These are phyloP conservation scores for Fusarium coicis DNA, from an alignment of 2,329 filamentous ascomycete species.

Conservation along the genomic window DNA sequence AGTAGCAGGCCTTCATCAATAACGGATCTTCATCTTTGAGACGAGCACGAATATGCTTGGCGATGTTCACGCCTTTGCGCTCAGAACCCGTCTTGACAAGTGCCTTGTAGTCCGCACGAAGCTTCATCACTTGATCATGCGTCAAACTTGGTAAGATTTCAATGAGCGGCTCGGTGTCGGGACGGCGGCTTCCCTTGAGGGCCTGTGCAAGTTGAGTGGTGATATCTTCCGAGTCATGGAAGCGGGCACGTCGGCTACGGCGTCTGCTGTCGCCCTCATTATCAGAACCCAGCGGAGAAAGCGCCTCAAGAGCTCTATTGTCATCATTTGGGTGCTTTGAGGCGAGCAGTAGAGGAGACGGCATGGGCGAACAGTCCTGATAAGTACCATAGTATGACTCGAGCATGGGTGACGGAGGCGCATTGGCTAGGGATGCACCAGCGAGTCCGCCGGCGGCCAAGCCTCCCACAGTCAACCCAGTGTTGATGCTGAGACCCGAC, in stretches of 20 bases:
- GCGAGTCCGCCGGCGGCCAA: slow-evolving; percentile 42
- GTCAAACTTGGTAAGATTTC: slow-evolving; percentile 86
- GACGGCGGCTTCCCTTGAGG: slow-evolving; percentile 72
- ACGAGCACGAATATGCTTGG: slow-evolving; percentile 82
- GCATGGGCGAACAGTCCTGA: slow-evolving; percentile 94
- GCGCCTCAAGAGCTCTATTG: slow-evolving; percentile 57
- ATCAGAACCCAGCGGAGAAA: slow-evolving; percentile 65
- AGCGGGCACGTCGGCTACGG: slow-evolving; percentile 71
- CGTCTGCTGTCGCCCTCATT: slow-evolving; percentile 55
- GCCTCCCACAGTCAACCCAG: slow-evolving; percentile 47
- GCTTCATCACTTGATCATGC: slow-evolving; percentile 86
- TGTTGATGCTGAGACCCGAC: slow-evolving; percentile 64
- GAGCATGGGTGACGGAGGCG: slow-evolving; percentile 84
- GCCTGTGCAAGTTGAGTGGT: slow-evolving; percentile 80
- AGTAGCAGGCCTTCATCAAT: slow-evolving; percentile 92
- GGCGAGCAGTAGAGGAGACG: slow-evolving; percentile 76
- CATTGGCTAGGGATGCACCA: slow-evolving; percentile 60
- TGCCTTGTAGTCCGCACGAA: slow-evolving; percentile 90
- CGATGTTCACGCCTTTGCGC: slow-evolving; percentile 83
- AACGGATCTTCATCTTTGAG: slow-evolving; percentile 79
- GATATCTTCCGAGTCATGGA: slow-evolving; percentile 86
- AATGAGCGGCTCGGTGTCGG: slow-evolving; percentile 78
- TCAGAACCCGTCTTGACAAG: slow-evolving; percentile 81
- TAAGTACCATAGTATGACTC: slow-evolving; percentile 96
- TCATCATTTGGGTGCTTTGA: slow-evolving; percentile 61